Base-by-base conservation (phyloP, 78 protist genomes). In the Speleostelium caveatum region DNA sequence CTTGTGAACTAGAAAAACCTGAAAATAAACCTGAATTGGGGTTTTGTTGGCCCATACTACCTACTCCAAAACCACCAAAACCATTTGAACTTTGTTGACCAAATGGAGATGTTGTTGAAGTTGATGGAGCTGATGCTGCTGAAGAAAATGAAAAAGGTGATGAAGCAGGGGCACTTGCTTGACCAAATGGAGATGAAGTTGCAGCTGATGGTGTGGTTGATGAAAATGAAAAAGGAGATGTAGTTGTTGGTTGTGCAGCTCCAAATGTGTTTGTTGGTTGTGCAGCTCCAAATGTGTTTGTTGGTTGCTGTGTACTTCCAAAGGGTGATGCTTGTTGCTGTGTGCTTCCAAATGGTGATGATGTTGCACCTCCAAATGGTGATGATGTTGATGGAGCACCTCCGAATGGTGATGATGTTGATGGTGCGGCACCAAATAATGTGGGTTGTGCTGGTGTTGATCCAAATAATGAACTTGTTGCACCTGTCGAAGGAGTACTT, bases 281-380 rank as follows among this genome's bases (percentile, higher is more conserved):
- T 38, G 56, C 36, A n/a, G 51, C 2, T 66, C 12, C n/a, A 14
- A n/a, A 7, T 58, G 63, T n/a, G 1, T 21, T 6, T 12, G 73
- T 41, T 39, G 28, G 42, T 7, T 53, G 56, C 21, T 38, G 38
- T 66, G 39, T n/a, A n/a, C n/a, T n/a, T n/a, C n/a, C n/a, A n/a
- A n/a, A n/a, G 1, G 87, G 22, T 78, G 87, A 5, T 69, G 41
- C 63, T 72, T 7, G 42, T 72, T 14, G 72, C 35, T 24, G 74
- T 19, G 53, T 45, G 5, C 74, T 45, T 41, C 78, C 78, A 73
- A 73, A 73, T 8, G 78, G n/a, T n/a, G n/a, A n/a, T 21, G 69
- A 10, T 75, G 83, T 4, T 39, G 60, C 61, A 68, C 92, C 80
- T 21, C 78, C 78, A 74, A 75, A 73, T 35, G 93, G 78, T 59